Percentiles rank a stretch among this genome's conserved stretches.
These are phyloP conservation scores for Hanseniaspora jakobsenii DNA, from an alignment of 805 yeast genomes.

Conservation along the genomic window DNA sequence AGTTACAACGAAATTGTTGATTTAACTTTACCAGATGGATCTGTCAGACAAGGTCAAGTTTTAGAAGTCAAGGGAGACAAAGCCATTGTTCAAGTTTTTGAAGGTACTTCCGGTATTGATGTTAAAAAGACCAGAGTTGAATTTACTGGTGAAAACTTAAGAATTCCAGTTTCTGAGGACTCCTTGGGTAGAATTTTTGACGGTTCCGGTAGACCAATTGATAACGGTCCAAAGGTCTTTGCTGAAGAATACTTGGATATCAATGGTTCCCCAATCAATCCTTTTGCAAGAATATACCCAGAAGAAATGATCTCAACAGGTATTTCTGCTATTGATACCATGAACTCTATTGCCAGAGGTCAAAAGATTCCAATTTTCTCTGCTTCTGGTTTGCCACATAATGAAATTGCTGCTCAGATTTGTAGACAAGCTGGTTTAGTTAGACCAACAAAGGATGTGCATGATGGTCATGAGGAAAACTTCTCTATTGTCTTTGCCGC, in stretches of 20 bases:
- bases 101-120: slow-evolving; percentile 98
- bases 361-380: slow-evolving; percentile 98
- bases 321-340: slow-evolving; percentile 94
- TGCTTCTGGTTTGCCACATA: slow-evolving; percentile 98
- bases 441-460: slow-evolving; percentile 98
- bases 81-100: slow-evolving; percentile 97
- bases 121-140: slow-evolving; percentile 95
- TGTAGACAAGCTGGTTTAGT: slow-evolving; percentile 99
- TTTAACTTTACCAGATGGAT: slow-evolving; percentile 91
- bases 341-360: slow-evolving; percentile 99
- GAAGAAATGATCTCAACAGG: slow-evolving; percentile 99
- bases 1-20: slow-evolving; percentile 94
- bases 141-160: slow-evolving; percentile 89
- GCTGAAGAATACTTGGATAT: slow-evolving; percentile 98
- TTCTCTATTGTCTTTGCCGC: slow-evolving; percentile 99
- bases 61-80: slow-evolving; percentile 93
- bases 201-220: slow-evolving; percentile 98
- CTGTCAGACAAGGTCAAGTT: slow-evolving; percentile 92
- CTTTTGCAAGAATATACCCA: slow-evolving; percentile 95
- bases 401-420: slow-evolving; percentile 98
- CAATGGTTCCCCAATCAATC: slow-evolving; percentile 97
- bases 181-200: slow-evolving; percentile 95
- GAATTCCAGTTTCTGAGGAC: slow-evolving; percentile 91
- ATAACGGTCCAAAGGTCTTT: slow-evolving; percentile 93
- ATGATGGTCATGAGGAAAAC: slow-evolving; percentile 98